Conservation (phyloP, 148 eudicot genomes). For the Spergularia marina region DNA sequence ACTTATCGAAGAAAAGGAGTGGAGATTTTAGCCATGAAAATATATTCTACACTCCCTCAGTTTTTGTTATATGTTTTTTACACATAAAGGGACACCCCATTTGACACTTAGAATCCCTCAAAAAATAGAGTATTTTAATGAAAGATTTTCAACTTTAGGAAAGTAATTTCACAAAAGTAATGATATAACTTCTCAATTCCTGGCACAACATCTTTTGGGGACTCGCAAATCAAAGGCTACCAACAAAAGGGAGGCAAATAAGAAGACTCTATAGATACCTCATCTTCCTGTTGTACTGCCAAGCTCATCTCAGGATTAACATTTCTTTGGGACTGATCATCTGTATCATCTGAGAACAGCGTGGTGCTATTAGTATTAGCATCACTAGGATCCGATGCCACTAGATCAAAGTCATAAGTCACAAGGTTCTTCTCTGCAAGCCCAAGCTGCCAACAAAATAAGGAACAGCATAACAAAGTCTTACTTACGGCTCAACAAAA, state of each 20-base stretch:
- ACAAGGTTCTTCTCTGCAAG: conserved; percentile 79
- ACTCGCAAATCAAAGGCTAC: background rate
- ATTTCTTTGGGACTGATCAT: conserved; percentile 68
- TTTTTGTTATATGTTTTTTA: too few relatives aligned
- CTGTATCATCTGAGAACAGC: conserved; percentile 94
- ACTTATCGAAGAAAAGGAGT: too few relatives aligned
- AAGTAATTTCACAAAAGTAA: background rate
- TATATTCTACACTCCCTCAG: too few relatives aligned
- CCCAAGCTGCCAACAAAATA: conserved; percentile 70
- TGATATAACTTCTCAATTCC: background rate
- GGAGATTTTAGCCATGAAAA: too few relatives aligned
- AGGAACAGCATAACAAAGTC: conserved; percentile 19
- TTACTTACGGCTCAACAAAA: conserved; percentile 10
- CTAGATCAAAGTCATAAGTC: conserved; percentile 66
- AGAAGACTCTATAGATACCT: conserved; percentile 36
- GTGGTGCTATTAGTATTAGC: conserved; percentile 92
- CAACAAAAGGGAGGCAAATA: background rate
- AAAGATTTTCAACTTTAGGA: background rate
- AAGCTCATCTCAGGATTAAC: conserved; percentile 58
- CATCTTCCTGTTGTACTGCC: conserved; percentile 51
- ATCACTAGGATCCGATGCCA: conserved; percentile 89
- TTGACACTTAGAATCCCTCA: too few relatives aligned
- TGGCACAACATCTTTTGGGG: background rate
- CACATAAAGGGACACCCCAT: too few relatives aligned
- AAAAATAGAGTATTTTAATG: too few relatives aligned